Evolutionary conservation across 2,329 filamentous ascomycete genomes (phyloP).

Genomic region (Diplodia intermedia): DNA sequence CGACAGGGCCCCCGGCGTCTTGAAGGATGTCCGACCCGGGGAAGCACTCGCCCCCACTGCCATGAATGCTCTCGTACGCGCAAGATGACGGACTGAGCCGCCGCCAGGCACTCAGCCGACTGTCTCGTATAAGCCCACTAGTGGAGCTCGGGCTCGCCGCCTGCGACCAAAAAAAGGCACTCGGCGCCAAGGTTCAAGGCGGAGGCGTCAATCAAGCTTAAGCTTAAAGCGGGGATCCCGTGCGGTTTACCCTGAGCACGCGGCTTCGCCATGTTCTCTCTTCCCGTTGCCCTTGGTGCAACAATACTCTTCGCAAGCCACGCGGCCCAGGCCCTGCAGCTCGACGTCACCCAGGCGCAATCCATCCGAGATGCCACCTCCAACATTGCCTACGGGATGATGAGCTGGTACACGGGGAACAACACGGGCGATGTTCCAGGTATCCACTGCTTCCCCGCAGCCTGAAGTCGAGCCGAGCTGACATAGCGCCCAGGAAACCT

Average conservation of each 20-base stretch:
- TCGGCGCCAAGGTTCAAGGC: not conserved
- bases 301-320: not conserved
- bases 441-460: conserved; percentile 45
- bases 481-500: conserved; percentile 50
- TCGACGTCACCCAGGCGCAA: conserved; percentile 1
- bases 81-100: not conserved
- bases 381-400: conserved; percentile 45
- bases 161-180: not conserved
- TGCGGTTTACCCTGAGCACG: not conserved
- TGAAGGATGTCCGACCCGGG: not conserved
- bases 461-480: not conserved
- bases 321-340: not conserved
- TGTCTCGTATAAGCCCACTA: not conserved
- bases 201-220: not conserved
- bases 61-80: not conserved
- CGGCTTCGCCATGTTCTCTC: not conserved
- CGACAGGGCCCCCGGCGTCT: not conserved
- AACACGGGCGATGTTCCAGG: conserved; percentile 62
- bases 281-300: not conserved
- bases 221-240: not conserved
- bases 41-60: not conserved
- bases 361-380: conserved; percentile 54
- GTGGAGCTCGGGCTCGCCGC: not conserved
- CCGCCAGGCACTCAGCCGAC: not conserved
- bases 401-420: conserved; percentile 68